phyloP scores from a whole-genome alignment of 1,139 yeast genomes.

The Protomyces macrosporus region DNA sequence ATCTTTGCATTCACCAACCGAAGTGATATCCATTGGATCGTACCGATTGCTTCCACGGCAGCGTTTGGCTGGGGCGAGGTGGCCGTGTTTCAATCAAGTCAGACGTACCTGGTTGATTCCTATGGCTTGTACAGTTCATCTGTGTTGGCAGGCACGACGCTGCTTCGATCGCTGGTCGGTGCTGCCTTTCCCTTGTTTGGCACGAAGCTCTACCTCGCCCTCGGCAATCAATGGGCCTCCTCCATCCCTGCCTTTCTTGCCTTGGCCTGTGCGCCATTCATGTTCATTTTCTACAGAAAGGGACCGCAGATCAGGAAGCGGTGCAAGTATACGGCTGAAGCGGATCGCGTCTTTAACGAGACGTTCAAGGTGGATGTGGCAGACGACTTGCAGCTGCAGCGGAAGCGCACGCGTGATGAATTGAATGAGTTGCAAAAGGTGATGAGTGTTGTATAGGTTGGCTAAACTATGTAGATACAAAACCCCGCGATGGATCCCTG shows the following conservation, averaged over 20 bases:
- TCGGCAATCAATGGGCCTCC: conserved; percentile 58
- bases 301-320: conserved; percentile 4
- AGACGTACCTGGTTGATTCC: conserved; percentile 69
- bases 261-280: conserved; percentile 49
- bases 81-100: conserved; percentile 39
- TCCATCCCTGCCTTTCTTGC: conserved; percentile 50
- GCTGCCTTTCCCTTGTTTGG: conserved; percentile 23
- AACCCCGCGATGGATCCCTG: too few relatives aligned
- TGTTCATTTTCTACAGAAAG: conserved; percentile 45
- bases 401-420: background rate
- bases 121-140: conserved; percentile 68
- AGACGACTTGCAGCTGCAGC: background rate
- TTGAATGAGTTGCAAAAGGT: background rate
- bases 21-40: conserved; percentile 63
- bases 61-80: conserved; percentile 62
- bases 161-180: conserved; percentile 52
- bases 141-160: conserved; percentile 65
- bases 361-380: background rate
- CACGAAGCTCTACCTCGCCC: conserved; percentile 43
- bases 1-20: conserved; percentile 81
- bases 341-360: background rate
- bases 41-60: conserved; percentile 67
- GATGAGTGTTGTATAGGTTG: background rate
- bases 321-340: conserved; percentile 6
- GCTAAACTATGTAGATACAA: too few relatives aligned